Evolutionary conservation across 129 eudicot species (phyloP), one percentile per base, ranked within the genome.

Genomic region (Pseudognaphalium luteoalbum): DNA sequence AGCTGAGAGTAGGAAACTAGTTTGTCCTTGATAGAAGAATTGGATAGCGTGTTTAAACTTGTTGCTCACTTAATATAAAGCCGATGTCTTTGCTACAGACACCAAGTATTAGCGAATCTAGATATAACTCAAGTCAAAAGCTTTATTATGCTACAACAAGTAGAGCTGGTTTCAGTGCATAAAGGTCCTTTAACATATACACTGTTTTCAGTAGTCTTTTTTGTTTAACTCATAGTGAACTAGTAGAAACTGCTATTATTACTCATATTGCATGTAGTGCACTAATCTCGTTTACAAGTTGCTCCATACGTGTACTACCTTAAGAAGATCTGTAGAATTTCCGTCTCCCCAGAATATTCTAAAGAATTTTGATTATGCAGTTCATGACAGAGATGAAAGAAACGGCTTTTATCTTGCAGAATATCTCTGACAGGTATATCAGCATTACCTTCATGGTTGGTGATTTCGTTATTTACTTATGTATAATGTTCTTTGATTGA

Each of bases 321-420:
- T 71, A 70, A 50, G 37, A 69, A 22, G 19, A 71, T 50, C 52
- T 41, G 16, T 22, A 21, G n/a, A 71, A 71, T 37, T 22, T 59
- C 6, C 25, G 29, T 51, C 37, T 21, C 57, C 25, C 68, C 33
- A 70, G 56, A 71, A 22, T 34, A 14, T 60, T 76, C 73, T 54
- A 4, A 70, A 52, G 17, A 70, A 33, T 7, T 70, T 63, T 74
- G 72, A 52, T 83, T 60, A 44, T 89, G 81, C 96, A 94, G 98
- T 94, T 91, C 81, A 94, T 91, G 98, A 94, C 97, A 67, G 97
- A 94, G 91, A 94, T 94, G 98, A 88, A 84, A 83, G 98, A 94
- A 81, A 94, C 97, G 0, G 97, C 97, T 70, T 94, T 94, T 78
- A 86, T 94, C 76, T 84, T 94, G 91, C 98, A 94, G 81, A 94